phyloP scores from a whole-genome alignment of 331 rosid genomes.

The Rhamnella rubrinervis region DNA sequence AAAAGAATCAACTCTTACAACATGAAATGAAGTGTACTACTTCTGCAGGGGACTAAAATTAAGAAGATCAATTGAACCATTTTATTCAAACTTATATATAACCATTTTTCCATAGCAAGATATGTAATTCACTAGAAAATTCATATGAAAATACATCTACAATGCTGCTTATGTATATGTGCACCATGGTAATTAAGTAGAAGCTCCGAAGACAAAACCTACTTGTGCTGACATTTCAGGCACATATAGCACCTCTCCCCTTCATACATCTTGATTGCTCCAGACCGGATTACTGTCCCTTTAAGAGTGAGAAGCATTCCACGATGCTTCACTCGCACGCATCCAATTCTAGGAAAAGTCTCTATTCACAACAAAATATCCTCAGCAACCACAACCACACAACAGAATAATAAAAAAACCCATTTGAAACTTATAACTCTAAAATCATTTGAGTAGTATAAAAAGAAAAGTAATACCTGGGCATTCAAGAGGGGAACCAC shows the following conservation, averaged over 20 bases:
- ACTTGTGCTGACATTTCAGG: slow-evolving; percentile 67
- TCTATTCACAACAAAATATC: slow-evolving; percentile 44
- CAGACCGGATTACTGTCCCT: slow-evolving; percentile 90
- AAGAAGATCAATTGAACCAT: too few species aligned
- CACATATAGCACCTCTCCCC: slow-evolving; percentile 92
- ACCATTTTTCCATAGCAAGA: not conserved
- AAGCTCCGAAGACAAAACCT: slow-evolving; percentile 2
- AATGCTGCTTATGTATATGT: not conserved
- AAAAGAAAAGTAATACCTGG: slow-evolving; percentile 47
- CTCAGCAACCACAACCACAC: not conserved
- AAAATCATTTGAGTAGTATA: not conserved
- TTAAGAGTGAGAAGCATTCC: slow-evolving; percentile 88
- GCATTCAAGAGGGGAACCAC: slow-evolving; percentile 79
- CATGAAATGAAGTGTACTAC: too few species aligned
- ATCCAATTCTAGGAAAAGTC: slow-evolving; percentile 82
- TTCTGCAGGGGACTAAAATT: too few species aligned
- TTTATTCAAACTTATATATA: not conserved
- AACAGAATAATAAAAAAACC: not conserved
- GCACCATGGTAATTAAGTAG: not conserved
- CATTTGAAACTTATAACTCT: not conserved
- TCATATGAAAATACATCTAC: not conserved
- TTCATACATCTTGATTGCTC: slow-evolving; percentile 89
- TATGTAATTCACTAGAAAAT: not conserved
- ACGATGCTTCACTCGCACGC: slow-evolving; percentile 77
- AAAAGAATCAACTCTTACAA: too few species aligned